Evolutionary conservation across 345 rosid genomes (phyloP).

Genomic region (Mercurialis annua): DNA sequence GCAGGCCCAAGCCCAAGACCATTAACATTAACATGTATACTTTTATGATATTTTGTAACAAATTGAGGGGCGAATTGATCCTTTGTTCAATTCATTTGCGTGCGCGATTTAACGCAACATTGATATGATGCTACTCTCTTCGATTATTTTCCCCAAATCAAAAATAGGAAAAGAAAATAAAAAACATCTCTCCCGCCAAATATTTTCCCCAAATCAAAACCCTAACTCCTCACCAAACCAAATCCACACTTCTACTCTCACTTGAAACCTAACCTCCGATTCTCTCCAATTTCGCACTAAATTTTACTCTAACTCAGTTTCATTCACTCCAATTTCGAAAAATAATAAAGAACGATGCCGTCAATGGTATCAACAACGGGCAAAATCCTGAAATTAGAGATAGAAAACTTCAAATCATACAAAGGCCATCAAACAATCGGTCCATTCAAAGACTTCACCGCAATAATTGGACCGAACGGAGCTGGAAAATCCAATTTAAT

Average conservation of each 20-base stretch:
- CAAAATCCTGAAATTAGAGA: conserved; percentile 69
- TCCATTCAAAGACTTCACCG: conserved; percentile 95
- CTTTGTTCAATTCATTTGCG: too few species aligned
- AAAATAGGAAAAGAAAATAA: conserved; percentile 12
- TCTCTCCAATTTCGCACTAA: not conserved
- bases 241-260: not conserved
- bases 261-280: not conserved
- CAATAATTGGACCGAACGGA: conserved; percentile 97
- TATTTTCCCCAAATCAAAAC: not conserved
- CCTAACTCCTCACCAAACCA: not conserved
- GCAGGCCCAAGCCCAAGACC: too few species aligned
- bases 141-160: too few species aligned
- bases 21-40: too few species aligned
- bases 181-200: conserved; percentile 19
- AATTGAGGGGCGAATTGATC: too few species aligned
- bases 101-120: too few species aligned
- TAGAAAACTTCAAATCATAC: conserved; percentile 98
- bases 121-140: too few species aligned
- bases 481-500: conserved; percentile 95
- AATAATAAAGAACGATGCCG: conserved; percentile 48
- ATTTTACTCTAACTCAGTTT: not conserved
- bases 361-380: conserved; percentile 53
- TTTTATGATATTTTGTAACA: too few species aligned
- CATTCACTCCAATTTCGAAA: too few species aligned
- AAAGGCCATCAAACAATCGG: conserved; percentile 81